Conservation (phyloP, 2,329 filamentous ascomycete genomes). For the Aspergillus amoenus region DNA sequence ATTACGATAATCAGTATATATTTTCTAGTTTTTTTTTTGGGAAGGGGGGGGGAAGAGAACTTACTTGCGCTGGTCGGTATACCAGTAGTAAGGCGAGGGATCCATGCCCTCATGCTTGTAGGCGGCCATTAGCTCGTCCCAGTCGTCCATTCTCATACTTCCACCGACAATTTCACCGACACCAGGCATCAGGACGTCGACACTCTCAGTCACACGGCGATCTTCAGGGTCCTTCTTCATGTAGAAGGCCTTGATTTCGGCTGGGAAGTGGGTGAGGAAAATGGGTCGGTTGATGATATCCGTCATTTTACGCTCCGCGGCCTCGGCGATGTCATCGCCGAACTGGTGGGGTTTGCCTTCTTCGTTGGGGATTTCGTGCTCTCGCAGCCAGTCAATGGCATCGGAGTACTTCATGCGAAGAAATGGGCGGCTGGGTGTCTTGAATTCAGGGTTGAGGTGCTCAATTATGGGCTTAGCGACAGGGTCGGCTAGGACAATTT, state of each 20-base stretch:
- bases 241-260: slow-evolving; percentile 98
- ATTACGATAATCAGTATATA: neutral
- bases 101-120: slow-evolving; percentile 86
- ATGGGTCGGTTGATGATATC: slow-evolving; percentile 95
- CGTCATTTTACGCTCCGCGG: slow-evolving; percentile 94
- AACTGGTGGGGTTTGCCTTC: slow-evolving; percentile 87
- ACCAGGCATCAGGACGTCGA: slow-evolving; percentile 85
- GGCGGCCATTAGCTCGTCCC: slow-evolving; percentile 83
- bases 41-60: slow-evolving; percentile 26
- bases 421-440: slow-evolving; percentile 79
- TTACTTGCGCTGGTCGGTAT: slow-evolving; percentile 93
- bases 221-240: slow-evolving; percentile 88
- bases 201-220: slow-evolving; percentile 82
- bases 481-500: slow-evolving; percentile 72
- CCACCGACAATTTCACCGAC: slow-evolving; percentile 97
- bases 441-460: slow-evolving; percentile 87
- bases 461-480: slow-evolving; percentile 71
- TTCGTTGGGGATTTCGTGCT: slow-evolving; percentile 90
- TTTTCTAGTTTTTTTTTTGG: neutral
- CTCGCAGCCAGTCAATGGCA: slow-evolving; percentile 89
- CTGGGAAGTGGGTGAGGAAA: slow-evolving; percentile 95
- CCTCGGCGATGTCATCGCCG: slow-evolving; percentile 97
- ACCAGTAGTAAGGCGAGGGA: slow-evolving; percentile 92
- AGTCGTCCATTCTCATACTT: slow-evolving; percentile 92
- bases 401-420: slow-evolving; percentile 92